Percentiles rank a stretch among this genome's conserved stretches.
Evolutionary conservation across 108 stramenopile genomes (phyloP).

Genomic region (Halocafeteria seosinensis): DNA sequence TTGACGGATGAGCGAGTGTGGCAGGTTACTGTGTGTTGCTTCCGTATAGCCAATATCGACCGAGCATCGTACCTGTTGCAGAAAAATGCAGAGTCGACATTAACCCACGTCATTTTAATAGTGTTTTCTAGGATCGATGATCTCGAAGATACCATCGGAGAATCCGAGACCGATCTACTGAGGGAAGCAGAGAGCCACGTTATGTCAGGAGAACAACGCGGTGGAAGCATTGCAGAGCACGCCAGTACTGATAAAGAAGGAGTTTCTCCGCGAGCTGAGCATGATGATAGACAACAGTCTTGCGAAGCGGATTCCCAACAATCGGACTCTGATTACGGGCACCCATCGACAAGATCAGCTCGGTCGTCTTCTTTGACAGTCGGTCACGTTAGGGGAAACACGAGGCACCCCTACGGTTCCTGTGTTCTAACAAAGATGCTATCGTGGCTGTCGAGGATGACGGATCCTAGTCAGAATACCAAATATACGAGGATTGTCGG

Average conservation of each 20-base stretch:
- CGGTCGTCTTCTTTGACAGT: no score
- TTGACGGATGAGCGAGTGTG: conserved; percentile 26
- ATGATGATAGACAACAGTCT: no score
- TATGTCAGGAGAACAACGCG: neutral
- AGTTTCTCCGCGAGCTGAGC: neutral
- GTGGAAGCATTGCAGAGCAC: neutral
- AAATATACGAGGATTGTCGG: conserved; percentile 49
- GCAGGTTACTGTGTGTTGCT: conserved; percentile 25
- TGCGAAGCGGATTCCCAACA: no score
- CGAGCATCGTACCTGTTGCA: conserved; percentile 23
- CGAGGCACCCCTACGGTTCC: conserved; percentile 30
- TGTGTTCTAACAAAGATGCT: neutral
- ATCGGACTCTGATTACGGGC: no score
- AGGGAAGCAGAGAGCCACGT: neutral
- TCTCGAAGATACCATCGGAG: neutral
- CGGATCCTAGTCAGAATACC: conserved; percentile 56
- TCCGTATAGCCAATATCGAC: conserved; percentile 16
- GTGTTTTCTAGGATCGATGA: conserved; percentile 16
- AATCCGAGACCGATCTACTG: neutral
- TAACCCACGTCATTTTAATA: conserved; percentile 25
- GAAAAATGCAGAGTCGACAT: conserved; percentile 17
- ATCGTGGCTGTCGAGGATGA: conserved; percentile 31
- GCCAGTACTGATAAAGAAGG: no score
- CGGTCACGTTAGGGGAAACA: neutral
- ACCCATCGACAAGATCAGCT: no score